These are phyloP conservation scores for Rosa multiflora DNA, from an alignment of 306 rosid genomes.

Conservation along the genomic window DNA sequence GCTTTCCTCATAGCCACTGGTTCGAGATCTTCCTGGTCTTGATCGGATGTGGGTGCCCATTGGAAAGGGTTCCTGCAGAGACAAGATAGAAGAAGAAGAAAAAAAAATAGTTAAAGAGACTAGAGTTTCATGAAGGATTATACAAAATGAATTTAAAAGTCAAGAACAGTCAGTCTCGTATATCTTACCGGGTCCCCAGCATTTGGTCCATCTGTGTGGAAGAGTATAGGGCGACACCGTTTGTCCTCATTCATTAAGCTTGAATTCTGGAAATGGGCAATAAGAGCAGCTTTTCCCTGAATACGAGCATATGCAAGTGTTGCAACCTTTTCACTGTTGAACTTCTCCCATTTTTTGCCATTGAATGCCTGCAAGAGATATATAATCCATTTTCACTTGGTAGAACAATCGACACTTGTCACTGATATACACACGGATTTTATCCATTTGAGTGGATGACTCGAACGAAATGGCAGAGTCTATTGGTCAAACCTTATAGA, in stretches of 20 bases:
- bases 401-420: conserved; percentile 19
- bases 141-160: neutral
- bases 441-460: conserved; percentile 13
- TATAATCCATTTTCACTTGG: conserved; percentile 16
- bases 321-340: conserved; percentile 92
- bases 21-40: conserved; percentile 64
- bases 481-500: conserved; percentile 55
- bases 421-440: neutral
- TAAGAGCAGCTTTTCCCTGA: conserved; percentile 81
- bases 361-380: conserved; percentile 62
- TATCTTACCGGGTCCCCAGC: conserved; percentile 77
- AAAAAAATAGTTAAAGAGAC: neutral
- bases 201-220: conserved; percentile 84
- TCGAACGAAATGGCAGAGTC: conserved; percentile 14
- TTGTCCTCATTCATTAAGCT: conserved; percentile 81
- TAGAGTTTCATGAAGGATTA: neutral
- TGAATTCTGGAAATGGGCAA: conserved; percentile 86
- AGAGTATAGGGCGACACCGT: conserved; percentile 87
- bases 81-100: neutral
- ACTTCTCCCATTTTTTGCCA: conserved; percentile 92
- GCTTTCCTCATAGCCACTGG: conserved; percentile 42
- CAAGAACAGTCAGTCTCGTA: conserved; percentile 14
- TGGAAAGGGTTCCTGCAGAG: conserved; percentile 78
- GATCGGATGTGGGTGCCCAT: conserved; percentile 64
- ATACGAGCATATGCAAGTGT: conserved; percentile 83